phyloP scores from a whole-genome alignment of 2,329 filamentous ascomycete species.

The Sphaceloma murrayae region DNA sequence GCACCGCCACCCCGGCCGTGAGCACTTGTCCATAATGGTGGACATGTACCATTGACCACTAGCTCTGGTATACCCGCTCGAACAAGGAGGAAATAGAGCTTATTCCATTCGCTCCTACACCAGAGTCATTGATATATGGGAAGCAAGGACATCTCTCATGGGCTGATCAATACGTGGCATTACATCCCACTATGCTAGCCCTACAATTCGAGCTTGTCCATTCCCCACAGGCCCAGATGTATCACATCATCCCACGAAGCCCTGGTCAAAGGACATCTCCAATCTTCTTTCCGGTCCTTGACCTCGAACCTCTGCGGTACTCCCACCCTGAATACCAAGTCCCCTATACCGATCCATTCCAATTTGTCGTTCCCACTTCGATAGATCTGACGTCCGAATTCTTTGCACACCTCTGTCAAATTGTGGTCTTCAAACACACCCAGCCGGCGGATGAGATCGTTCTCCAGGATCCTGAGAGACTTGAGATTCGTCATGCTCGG shows the following conservation, averaged over 20 bases:
- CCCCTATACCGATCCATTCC: conserved; percentile 33
- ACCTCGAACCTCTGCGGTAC: conserved; percentile 20
- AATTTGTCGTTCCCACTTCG: conserved; percentile 29
- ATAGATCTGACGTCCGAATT: conserved; percentile 28
- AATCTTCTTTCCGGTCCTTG: conserved; percentile 23
- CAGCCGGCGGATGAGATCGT: conserved; percentile 20
- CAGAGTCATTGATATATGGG: no score
- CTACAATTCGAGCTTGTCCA: conserved; percentile 35
- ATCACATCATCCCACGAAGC: conserved; percentile 31
- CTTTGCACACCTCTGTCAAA: conserved; percentile 14
- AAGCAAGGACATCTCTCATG: no score
- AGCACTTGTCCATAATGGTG: no score
- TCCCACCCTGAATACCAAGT: conserved; percentile 31
- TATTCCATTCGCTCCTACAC: no score
- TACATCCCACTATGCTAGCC: no score
- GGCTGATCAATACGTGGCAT: no score
- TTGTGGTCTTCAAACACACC: conserved; percentile 24
- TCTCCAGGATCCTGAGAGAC: conserved; percentile 34
- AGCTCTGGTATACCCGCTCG: no score
- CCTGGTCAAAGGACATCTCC: conserved; percentile 25
- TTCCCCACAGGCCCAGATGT: conserved; percentile 38
- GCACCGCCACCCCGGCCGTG: no score
- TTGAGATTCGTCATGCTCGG: conserved; percentile 32
- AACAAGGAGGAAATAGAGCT: no score
- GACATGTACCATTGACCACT: no score